phyloP scores from a whole-genome alignment of 129 eudicot species.

The Centella asiatica region DNA sequence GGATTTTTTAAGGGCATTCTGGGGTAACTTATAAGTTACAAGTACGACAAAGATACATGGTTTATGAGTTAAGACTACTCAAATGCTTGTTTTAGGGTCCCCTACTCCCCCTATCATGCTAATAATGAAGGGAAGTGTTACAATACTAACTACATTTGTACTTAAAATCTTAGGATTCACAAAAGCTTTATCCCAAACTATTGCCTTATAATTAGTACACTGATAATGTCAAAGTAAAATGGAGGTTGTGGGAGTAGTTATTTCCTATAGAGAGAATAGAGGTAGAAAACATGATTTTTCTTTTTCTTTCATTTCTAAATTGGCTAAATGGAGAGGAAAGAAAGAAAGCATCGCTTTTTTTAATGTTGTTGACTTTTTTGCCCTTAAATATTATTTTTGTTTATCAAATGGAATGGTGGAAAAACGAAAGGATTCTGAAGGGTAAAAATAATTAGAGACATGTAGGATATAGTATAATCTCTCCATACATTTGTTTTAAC shows the following conservation, averaged over 20 bases:
- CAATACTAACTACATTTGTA: background rate
- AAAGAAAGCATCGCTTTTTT: background rate
- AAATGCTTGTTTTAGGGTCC: slow-evolving; percentile 12
- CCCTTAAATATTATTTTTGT: background rate
- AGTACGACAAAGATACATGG: slow-evolving; percentile 62
- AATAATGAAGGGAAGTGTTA: background rate
- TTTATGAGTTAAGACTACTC: slow-evolving; percentile 43
- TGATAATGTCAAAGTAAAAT: background rate
- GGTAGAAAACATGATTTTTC: background rate
- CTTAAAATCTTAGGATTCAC: background rate
- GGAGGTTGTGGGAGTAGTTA: background rate
- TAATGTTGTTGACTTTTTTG: background rate
- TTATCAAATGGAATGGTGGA: background rate
- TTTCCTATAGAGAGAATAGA: background rate
- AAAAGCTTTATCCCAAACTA: background rate
- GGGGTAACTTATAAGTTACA: slow-evolving; percentile 40
- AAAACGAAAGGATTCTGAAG: too few relatives aligned
- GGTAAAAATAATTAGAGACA: too few relatives aligned
- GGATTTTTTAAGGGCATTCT: background rate
- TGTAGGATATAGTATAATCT: too few relatives aligned
- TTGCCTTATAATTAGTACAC: background rate
- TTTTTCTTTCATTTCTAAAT: background rate
- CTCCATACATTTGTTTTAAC: too few relatives aligned
- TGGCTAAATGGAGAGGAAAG: too few relatives aligned
- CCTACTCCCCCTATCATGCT: slow-evolving; percentile 6